Evolutionary conservation across 2,329 filamentous ascomycete species (phyloP).

Genomic region (Trichoderma atrobrunneum): DNA sequence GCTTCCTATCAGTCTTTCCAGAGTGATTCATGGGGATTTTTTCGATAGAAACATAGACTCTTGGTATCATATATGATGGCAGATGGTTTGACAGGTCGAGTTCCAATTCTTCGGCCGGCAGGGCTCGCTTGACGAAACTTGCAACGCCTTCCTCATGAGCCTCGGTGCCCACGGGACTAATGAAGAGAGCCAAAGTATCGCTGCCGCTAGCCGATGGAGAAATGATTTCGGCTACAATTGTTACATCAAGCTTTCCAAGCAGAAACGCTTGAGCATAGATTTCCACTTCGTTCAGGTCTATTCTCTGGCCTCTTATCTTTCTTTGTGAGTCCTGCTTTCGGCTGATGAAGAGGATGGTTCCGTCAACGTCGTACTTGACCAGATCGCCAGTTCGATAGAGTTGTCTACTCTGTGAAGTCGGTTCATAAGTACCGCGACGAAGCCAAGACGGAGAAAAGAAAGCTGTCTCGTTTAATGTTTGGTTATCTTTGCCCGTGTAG

Average conservation of each 20-base stretch:
- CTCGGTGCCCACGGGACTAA: neutral
- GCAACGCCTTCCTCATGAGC: neutral
- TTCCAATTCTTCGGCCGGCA: neutral
- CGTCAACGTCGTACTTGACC: slow-evolving; percentile 3
- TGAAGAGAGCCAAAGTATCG: slow-evolving; percentile 7
- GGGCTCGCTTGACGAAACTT: neutral
- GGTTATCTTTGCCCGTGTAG: neutral
- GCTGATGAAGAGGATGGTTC: neutral
- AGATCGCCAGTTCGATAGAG: slow-evolving; percentile 14
- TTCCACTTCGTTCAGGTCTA: slow-evolving; percentile 38
- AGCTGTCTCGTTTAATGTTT: neutral
- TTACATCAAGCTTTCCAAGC: neutral
- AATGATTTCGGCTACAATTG: slow-evolving; percentile 18
- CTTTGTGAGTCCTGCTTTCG: slow-evolving; percentile 1
- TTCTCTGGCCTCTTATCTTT: slow-evolving; percentile 42
- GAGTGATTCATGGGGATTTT: neutral
- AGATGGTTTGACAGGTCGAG: neutral
- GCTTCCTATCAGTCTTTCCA: slow-evolving; percentile 18
- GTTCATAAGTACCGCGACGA: neutral
- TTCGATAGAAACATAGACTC: slow-evolving; percentile 1
- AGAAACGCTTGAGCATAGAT: neutral
- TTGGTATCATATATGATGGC: slow-evolving; percentile 9
- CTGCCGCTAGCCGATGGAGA: neutral
- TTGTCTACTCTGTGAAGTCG: neutral
- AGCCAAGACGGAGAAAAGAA: neutral